Percentiles rank a stretch among this genome's conserved stretches.
These are phyloP conservation scores for Pluteus cervinus DNA, from an alignment of 768 basidiomycete species.

Conservation along the genomic window DNA sequence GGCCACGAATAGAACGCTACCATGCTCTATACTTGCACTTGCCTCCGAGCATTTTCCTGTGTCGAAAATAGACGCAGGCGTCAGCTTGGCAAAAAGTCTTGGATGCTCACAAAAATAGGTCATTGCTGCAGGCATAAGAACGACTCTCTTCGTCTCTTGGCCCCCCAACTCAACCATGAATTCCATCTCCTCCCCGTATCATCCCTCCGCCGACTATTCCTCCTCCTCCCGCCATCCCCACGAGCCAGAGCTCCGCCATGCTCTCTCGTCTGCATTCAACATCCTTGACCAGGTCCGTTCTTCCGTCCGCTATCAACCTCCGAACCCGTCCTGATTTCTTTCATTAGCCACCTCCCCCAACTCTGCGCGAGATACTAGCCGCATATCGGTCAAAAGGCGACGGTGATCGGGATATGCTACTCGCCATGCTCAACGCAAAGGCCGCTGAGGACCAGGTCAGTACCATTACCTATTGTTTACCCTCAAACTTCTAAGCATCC, in stretches of 20 bases:
- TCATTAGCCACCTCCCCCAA: slow-evolving; percentile 68
- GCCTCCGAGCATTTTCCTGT: slow-evolving; percentile 26
- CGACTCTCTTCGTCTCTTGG: slow-evolving; percentile 33
- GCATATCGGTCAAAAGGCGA: slow-evolving; percentile 85
- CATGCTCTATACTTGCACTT: slow-evolving; percentile 16
- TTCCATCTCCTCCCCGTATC: slow-evolving; percentile 23
- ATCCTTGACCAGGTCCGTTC: slow-evolving; percentile 36
- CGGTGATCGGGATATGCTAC: slow-evolving; percentile 87
- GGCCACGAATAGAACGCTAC: not conserved
- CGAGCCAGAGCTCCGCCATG: slow-evolving; percentile 26
- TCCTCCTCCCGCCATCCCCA: slow-evolving; percentile 16
- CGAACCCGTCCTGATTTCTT: slow-evolving; percentile 13
- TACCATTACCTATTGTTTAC: slow-evolving; percentile 7
- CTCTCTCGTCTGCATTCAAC: slow-evolving; percentile 31
- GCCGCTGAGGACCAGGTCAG: slow-evolving; percentile 87
- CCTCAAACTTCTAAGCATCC: slow-evolving; percentile 6
- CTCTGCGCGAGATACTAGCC: slow-evolving; percentile 76
- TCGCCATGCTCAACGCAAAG: slow-evolving; percentile 90
- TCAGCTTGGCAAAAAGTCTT: slow-evolving; percentile 48
- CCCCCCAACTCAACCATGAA: slow-evolving; percentile 31
- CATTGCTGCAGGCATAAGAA: slow-evolving; percentile 38
- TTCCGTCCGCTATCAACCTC: slow-evolving; percentile 4
- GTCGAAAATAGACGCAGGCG: too few species aligned
- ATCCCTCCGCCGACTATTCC: slow-evolving; percentile 22
- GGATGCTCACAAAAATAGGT: slow-evolving; percentile 40